A percentile compares a stretch with the other conserved stretches of the same genome.
Evolutionary conservation across 768 basidiomycete species (phyloP).

Genomic region (Galerina marginata): DNA sequence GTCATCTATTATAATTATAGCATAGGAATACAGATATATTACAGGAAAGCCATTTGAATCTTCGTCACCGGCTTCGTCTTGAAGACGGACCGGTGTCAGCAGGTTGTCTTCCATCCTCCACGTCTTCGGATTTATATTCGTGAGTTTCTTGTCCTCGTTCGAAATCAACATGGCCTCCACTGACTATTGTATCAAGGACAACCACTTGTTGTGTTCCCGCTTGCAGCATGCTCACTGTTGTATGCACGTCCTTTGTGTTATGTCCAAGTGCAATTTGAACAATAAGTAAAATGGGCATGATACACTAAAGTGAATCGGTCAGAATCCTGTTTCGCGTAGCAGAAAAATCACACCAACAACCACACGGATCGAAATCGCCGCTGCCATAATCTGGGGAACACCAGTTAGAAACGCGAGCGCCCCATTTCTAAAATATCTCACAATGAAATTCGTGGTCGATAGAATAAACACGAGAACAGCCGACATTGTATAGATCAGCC

Average conservation of each 20-base stretch:
- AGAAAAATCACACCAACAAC: conserved; percentile 21
- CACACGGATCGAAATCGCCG: conserved; percentile 21
- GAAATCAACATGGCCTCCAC: not conserved
- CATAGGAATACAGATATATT: not conserved
- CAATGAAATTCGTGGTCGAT: conserved; percentile 23
- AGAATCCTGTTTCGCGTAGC: not conserved
- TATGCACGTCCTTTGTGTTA: conserved; percentile 21
- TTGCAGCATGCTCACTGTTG: conserved; percentile 19
- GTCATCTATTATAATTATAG: not conserved
- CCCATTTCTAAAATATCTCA: conserved; percentile 8
- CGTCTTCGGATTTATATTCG: not conserved
- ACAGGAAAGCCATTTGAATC: not conserved
- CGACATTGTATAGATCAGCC: conserved; percentile 25
- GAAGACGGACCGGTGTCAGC: not conserved
- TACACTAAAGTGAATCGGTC: conserved; percentile 19
- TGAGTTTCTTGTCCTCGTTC: conserved; percentile 1
- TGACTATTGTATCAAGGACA: conserved; percentile 26
- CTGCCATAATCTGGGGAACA: conserved; percentile 22
- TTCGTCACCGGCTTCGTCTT: not conserved
- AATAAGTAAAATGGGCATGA: conserved; percentile 31
- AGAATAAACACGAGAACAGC: conserved; percentile 19
- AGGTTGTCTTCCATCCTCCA: not conserved
- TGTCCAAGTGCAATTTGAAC: conserved; percentile 30
- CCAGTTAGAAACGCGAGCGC: not conserved
- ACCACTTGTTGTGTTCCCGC: conserved; percentile 12